Percentiles rank a stretch among this genome's conserved stretches.
phyloP scores from a whole-genome alignment of 345 rosid species.

The Gossypium herbaceum region DNA sequence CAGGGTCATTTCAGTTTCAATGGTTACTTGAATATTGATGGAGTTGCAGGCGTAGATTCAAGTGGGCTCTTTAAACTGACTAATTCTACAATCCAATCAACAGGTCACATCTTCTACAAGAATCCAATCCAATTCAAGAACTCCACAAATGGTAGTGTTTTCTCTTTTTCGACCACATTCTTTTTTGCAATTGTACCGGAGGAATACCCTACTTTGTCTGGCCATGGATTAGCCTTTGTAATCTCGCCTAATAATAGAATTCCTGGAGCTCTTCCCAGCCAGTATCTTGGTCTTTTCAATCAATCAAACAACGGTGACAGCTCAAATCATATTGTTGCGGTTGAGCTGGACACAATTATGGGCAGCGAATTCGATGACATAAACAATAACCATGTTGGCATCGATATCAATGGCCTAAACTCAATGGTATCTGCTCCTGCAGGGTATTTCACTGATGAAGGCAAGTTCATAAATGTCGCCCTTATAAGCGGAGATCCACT shows the following conservation, averaged over 20 bases:
- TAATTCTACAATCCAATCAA: constrained; percentile 27
- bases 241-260: constrained; percentile 31
- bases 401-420: no score
- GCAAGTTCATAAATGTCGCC: constrained; percentile 19
- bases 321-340: constrained; percentile 39
- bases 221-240: constrained; percentile 40
- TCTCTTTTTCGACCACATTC: constrained; percentile 28
- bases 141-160: neutral
- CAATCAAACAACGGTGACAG: constrained; percentile 26
- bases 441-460: constrained; percentile 10
- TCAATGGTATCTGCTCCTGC: no score
- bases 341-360: constrained; percentile 45
- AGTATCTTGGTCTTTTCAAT: constrained; percentile 49
- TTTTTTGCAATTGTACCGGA: constrained; percentile 6
- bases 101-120: constrained; percentile 39
- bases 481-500: constrained; percentile 35
- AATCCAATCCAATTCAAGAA: constrained; percentile 25
- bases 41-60: constrained; percentile 30
- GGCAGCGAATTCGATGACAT: constrained; percentile 38
- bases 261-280: neutral
- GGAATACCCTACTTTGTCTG: constrained; percentile 13
- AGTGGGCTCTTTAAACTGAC: constrained; percentile 53
- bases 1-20: constrained; percentile 32
- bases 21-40: constrained; percentile 33
- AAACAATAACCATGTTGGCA: constrained; percentile 17